Evolutionary conservation across 495 filamentous ascomycete genomes (phyloP).

Genomic region (Parachaetomium inaequale): DNA sequence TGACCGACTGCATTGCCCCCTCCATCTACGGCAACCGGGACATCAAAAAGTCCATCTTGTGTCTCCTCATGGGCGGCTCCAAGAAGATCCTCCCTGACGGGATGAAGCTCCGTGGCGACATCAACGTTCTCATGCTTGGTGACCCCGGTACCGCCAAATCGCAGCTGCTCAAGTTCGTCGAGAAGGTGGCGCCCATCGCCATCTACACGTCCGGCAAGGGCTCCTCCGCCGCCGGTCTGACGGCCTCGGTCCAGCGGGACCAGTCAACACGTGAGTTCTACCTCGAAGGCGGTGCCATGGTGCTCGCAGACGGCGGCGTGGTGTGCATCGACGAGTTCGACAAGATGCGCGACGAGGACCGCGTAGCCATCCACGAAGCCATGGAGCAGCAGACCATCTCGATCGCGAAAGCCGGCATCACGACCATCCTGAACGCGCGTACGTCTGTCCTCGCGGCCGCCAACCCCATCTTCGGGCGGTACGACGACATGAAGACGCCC

Average conservation of each 20-base stretch:
- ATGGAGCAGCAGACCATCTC: slow-evolving; percentile 99
- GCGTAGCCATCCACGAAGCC: slow-evolving; percentile 98
- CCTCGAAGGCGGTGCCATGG: slow-evolving; percentile 98
- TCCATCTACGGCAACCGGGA: slow-evolving; percentile 96
- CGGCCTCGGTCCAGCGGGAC: slow-evolving; percentile 94
- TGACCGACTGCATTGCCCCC: slow-evolving; percentile 90
- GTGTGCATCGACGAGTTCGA: slow-evolving; percentile 99
- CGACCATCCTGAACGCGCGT: slow-evolving; percentile 93
- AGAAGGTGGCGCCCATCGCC: slow-evolving; percentile 93
- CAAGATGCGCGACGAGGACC: slow-evolving; percentile 99
- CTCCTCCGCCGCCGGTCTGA: slow-evolving; percentile 96
- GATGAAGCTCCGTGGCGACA: slow-evolving; percentile 97
- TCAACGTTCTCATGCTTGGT: slow-evolving; percentile 95
- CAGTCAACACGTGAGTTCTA: slow-evolving; percentile 92
- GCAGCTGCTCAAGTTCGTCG: slow-evolving; percentile 94
- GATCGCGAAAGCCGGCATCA: slow-evolving; percentile 98
- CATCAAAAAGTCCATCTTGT: slow-evolving; percentile 98
- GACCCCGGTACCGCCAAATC: slow-evolving; percentile 99
- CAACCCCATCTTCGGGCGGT: slow-evolving; percentile 96
- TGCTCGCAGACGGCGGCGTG: slow-evolving; percentile 94
- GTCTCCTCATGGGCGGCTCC: slow-evolving; percentile 88
- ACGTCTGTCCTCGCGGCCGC: slow-evolving; percentile 95
- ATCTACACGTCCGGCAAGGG: slow-evolving; percentile 99
- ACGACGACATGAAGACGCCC: slow-evolving; percentile 95
- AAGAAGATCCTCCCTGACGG: slow-evolving; percentile 99